A percentile compares a stretch with the other conserved stretches of the same genome.
phyloP scores from a whole-genome alignment of 1,284 basidiomycete species.

The Cryptococcus amylolentus region DNA sequence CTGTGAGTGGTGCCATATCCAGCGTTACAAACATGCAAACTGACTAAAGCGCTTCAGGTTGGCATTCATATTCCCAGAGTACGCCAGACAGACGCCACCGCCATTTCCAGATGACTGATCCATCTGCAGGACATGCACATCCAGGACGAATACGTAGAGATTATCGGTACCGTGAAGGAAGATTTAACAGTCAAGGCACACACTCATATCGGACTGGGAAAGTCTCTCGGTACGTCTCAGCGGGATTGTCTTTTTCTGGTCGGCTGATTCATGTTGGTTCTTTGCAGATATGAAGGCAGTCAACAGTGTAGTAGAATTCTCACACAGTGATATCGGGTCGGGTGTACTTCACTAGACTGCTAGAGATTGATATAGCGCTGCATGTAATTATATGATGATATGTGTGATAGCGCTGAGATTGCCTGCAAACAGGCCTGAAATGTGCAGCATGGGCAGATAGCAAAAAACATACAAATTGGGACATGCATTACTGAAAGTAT shows the following conservation, averaged over 20 bases:
- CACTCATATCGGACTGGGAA: conserved; percentile 61
- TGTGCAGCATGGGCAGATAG: no score
- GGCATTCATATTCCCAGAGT: conserved; percentile 57
- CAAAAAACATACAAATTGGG: neutral
- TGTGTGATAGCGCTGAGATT: no score
- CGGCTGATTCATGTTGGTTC: neutral
- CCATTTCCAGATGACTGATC: conserved; percentile 8
- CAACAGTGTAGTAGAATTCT: conserved; percentile 40
- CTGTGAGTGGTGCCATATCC: conserved; percentile 46
- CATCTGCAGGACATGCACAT: conserved; percentile 54
- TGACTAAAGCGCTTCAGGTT: conserved; percentile 47
- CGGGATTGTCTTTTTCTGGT: neutral
- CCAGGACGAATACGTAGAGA: conserved; percentile 63
- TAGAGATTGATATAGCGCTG: no score
- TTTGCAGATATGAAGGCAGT: conserved; percentile 42
- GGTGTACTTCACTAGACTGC: conserved; percentile 30
- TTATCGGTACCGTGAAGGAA: conserved; percentile 67
- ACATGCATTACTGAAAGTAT: neutral
- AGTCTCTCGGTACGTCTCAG: conserved; percentile 60
- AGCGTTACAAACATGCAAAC: neutral
- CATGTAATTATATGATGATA: no score
- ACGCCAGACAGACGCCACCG: conserved; percentile 18
- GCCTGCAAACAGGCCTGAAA: no score
- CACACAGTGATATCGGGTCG: conserved; percentile 38
- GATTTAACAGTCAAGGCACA: conserved; percentile 63